Evolutionary conservation across 2,329 filamentous ascomycete genomes (phyloP), one percentile per base, ranked within the genome.

Genomic region (Geoglossum cookeanum): DNA sequence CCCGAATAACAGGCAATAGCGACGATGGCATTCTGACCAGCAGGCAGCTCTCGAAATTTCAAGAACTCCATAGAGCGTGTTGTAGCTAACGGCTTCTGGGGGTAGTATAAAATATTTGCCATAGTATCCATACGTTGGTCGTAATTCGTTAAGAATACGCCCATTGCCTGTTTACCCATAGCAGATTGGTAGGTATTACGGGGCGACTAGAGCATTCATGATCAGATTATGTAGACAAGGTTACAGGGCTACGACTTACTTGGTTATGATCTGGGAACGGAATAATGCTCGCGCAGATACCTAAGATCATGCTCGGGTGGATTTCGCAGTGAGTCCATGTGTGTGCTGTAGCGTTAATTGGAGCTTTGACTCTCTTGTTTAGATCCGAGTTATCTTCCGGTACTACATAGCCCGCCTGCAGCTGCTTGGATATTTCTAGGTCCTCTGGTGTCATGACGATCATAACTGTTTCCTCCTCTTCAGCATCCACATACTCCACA

Each of bases 131-230:
- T 97, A 61, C 92, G 89, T 60, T 91, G 83, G 45, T 87, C 84
- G 70, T 94, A 98, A 68, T 98, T 98, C 11, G 94, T 98, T 58
- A 98, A 77, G 74, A 95, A 96, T 65, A 97, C 90, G 67, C 94
- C 92, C 94, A 98, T 98, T 61, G 92, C 92, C 79, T 98, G 92
- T 73, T 98, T 98, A 75, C 94, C 92, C 92, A 98, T 98, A 68
- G 92, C 92, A 65, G 91, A 96, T 73, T 97, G 91, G 71, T 96
- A 98, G 3, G 91, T 97, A 68, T 98, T 98, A 85, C 92, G 85
- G 63, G 92, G 92, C 61, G 91, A 97, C 79, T 94, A 67, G 15
- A 11, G 13, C 53, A 17, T 42, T 22, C 8, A 53, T 52, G 42
- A 63, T 75, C 66, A 75, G 68, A 60, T 64, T 22, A 33, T 35